Conservation (phyloP, 2,329 filamentous ascomycete species). For the Lachnellula subtilissima region DNA sequence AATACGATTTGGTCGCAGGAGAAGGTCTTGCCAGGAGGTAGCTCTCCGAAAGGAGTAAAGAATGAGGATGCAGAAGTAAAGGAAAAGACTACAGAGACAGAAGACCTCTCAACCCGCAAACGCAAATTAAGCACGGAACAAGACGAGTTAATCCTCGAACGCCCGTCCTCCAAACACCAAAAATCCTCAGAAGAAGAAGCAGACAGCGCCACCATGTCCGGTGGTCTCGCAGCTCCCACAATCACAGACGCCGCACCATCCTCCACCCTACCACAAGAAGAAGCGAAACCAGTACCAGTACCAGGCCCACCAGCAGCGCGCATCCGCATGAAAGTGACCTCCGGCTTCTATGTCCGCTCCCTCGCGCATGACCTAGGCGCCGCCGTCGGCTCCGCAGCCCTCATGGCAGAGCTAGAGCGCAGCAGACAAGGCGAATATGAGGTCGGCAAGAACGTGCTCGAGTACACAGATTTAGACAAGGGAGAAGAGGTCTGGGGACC, state of each 20-base stretch:
- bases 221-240: slow-evolving; percentile 16
- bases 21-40: slow-evolving; percentile 34
- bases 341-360: slow-evolving; percentile 93
- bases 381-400: slow-evolving; percentile 72
- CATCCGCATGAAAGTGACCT: slow-evolving; percentile 87
- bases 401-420: slow-evolving; percentile 82
- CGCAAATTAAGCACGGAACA: slow-evolving; percentile 28
- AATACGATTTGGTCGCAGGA: slow-evolving; percentile 65
- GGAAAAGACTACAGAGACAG: slow-evolving; percentile 35
- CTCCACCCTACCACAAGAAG: neutral
- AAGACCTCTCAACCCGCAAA: slow-evolving; percentile 30
- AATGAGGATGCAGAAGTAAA: neutral
- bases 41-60: slow-evolving; percentile 22
- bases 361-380: slow-evolving; percentile 87
- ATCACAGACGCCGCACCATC: slow-evolving; percentile 14
- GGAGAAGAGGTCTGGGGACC: slow-evolving; percentile 82
- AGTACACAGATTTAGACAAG: slow-evolving; percentile 69
- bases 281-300: slow-evolving; percentile 25
- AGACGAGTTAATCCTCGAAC: slow-evolving; percentile 29
- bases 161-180: slow-evolving; percentile 22
- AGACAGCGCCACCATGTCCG: slow-evolving; percentile 26
- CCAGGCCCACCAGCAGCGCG: slow-evolving; percentile 67
- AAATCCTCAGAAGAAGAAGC: slow-evolving; percentile 15
- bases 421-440: slow-evolving; percentile 77
- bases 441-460: slow-evolving; percentile 68